A percentile compares a stretch with the other conserved stretches of the same genome.
phyloP scores from a whole-genome alignment of 352 stramenopile species.

The Pythium diclinum region DNA sequence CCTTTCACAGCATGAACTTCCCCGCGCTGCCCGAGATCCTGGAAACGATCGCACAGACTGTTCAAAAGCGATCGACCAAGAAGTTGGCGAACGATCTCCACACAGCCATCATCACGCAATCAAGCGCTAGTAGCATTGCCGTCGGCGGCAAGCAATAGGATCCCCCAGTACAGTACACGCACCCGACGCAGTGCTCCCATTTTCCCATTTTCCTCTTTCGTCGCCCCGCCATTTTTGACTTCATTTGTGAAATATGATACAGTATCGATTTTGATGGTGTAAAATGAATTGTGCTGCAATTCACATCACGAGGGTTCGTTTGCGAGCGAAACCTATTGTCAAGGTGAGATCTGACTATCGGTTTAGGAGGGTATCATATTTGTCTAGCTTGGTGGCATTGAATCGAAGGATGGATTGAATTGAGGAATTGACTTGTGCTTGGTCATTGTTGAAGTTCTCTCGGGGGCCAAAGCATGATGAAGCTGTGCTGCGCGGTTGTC shows the following conservation, averaged over 20 bases:
- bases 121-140: conserved; percentile 21
- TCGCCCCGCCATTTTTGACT: background rate
- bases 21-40: conserved; percentile 58
- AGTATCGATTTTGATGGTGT: background rate
- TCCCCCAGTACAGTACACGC: conserved; percentile 23
- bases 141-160: conserved; percentile 27
- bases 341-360: too few relatives aligned
- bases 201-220: background rate
- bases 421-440: too few relatives aligned
- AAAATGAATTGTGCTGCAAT: background rate
- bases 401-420: too few relatives aligned
- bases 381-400: too few relatives aligned
- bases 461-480: conserved; percentile 1
- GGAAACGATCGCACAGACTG: conserved; percentile 47
- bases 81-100: conserved; percentile 68
- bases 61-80: conserved; percentile 67
- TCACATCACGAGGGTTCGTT: too few relatives aligned
- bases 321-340: too few relatives aligned
- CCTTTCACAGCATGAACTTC: conserved; percentile 42
- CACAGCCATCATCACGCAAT: conserved; percentile 49
- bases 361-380: too few relatives aligned
- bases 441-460: too few relatives aligned
- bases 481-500: conserved; percentile 15
- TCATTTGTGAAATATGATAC: conserved; percentile 1
- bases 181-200: conserved; percentile 7